Evolutionary conservation across 306 rosid genomes (phyloP).

Genomic region (Quercus robur): DNA sequence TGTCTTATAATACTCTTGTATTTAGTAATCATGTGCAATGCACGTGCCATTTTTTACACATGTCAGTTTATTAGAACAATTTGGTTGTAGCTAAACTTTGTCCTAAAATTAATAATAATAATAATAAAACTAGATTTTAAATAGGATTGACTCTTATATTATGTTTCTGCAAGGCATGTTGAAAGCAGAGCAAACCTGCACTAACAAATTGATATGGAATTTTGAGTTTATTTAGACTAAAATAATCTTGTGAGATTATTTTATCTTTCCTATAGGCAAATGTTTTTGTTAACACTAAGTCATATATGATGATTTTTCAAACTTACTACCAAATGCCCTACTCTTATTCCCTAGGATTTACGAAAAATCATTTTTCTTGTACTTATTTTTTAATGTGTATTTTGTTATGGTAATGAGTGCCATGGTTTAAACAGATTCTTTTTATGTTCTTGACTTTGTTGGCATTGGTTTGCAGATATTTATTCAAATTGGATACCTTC

Average conservation of each 20-base stretch:
- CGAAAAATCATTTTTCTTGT: not conserved
- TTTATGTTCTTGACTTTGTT: conserved; percentile 29
- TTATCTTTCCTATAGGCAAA: conserved; percentile 13
- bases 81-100: no score
- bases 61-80: no score
- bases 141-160: no score
- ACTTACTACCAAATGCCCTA: not conserved
- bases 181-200: no score
- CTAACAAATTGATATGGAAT: no score
- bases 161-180: no score
- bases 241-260: not conserved
- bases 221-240: no score
- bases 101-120: no score
- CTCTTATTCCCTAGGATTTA: not conserved
- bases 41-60: no score
- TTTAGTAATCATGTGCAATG: no score
- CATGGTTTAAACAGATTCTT: conserved; percentile 1
- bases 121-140: no score
- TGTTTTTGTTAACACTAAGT: conserved; percentile 11
- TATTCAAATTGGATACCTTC: conserved; percentile 33
- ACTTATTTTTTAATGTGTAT: conserved; percentile 2
- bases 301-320: conserved; percentile 23
- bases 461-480: conserved; percentile 57
- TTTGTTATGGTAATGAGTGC: not conserved
- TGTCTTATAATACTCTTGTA: no score